Conservation (phyloP, 768 basidiomycete genomes). For the Coprinellus aureogranulatus region DNA sequence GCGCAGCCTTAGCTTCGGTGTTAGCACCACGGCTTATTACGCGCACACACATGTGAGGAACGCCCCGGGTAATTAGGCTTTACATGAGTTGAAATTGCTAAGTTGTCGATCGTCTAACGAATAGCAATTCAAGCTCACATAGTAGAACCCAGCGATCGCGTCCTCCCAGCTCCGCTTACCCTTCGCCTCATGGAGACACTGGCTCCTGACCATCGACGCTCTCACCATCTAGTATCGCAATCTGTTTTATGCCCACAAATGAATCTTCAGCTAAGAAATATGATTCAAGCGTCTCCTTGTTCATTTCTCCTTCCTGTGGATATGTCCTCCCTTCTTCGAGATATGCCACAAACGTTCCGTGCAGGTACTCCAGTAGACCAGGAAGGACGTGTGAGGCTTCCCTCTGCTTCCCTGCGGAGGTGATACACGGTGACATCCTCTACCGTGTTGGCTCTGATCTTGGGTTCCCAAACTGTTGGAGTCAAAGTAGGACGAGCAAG, state of each 20-base stretch:
- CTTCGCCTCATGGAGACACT: neutral
- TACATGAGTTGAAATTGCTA: constrained; percentile 34
- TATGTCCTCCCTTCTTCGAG: constrained; percentile 79
- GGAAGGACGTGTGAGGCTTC: constrained; percentile 34
- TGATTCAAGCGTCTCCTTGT: constrained; percentile 55
- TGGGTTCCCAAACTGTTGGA: constrained; percentile 45
- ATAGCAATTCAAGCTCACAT: constrained; percentile 22
- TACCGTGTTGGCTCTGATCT: constrained; percentile 7
- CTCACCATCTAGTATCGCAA: neutral
- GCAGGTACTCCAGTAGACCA: constrained; percentile 62
- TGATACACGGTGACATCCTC: constrained; percentile 50
- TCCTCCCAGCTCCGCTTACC: constrained; percentile 49
- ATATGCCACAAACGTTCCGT: constrained; percentile 63
- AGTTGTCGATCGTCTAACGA: constrained; percentile 3
- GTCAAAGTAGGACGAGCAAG: constrained; percentile 31
- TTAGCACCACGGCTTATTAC: neutral
- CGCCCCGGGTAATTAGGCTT: constrained; percentile 90
- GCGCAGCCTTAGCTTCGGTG: neutral
- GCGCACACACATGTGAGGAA: constrained; percentile 77
- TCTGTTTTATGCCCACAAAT: constrained; percentile 54
- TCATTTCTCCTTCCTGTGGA: constrained; percentile 70
- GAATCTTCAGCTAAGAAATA: constrained; percentile 82
- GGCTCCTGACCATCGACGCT: neutral
- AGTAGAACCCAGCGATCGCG: constrained; percentile 75
- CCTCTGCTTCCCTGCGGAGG: constrained; percentile 40